Base-by-base conservation (phyloP, 129 eudicot genomes). In the Helichrysum umbraculigerum region DNA sequence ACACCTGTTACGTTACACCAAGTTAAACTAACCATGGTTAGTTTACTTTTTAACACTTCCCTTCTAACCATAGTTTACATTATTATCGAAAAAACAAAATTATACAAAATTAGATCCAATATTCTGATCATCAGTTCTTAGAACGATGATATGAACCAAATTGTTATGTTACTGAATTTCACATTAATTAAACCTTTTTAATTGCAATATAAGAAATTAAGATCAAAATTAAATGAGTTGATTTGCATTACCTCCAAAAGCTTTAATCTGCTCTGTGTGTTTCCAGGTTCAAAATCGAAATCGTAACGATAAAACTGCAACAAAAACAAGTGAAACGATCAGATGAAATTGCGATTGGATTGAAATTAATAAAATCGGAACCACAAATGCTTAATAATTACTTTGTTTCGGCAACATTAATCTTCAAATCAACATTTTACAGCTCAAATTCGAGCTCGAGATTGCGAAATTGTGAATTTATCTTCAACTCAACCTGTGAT, bases 1-100 rank as follows among this genome's bases (percentile, higher is more conserved):
- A 42, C 79, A 76, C 80, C 92, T 88, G 92, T 74, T 67, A 60
- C 76, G 78, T 79, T 79, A 57, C n/a, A 60, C 41, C 76, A 72
- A 72, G 41, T 41, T 65, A 29, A 79, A 44, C 70, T 76, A 76
- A 84, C 87, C 74, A 65, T 75, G 84, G 87, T 84, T 84, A 83
- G 85, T 70, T 81, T 50, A 51, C 22, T 68, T 70, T 32, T 3
- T 57, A 39, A 52, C 58, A 71, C 29, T 71, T 10, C 1, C 59
- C 7, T 4, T 17, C 35, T 74, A 83, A 83, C 83, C 66, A 54
- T 72, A 61, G 81, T 84, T 82, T 70, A 61, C 35, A 25, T 61
- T 19, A 62, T 12, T 28, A 63, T 58, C 8, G 52, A 47, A 42
- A 64, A 7, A 17, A 19, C 12, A 35, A 59, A 21, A 19, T 15